Conservation (phyloP, 257 asterid genomes). For the Echites panduratus region DNA sequence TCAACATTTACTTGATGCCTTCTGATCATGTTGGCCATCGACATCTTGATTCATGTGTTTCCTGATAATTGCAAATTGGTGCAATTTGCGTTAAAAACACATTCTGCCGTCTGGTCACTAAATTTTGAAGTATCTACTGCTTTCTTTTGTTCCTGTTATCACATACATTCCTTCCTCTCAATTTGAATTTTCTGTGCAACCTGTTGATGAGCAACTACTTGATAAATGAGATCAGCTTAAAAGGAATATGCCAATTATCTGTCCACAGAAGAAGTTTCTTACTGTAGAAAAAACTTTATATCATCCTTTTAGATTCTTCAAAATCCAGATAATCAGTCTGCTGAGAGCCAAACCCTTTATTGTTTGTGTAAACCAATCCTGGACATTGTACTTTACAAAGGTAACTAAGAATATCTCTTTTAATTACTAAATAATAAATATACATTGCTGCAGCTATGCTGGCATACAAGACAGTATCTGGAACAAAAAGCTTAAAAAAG, state of each 20-base stretch:
- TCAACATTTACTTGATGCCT: background rate
- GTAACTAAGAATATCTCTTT: background rate
- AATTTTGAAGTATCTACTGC: background rate
- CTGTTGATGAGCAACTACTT: background rate
- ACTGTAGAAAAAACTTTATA: background rate
- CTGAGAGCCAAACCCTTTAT: background rate
- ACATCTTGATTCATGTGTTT: background rate
- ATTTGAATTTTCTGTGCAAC: background rate
- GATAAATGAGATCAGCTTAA: background rate
- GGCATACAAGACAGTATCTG: conserved; percentile 75
- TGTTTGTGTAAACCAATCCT: background rate
- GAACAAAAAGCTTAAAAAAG: conserved; percentile 60
- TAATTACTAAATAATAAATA: background rate
- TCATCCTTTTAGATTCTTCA: background rate
- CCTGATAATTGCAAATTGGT: background rate
- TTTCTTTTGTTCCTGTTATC: background rate
- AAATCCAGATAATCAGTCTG: background rate
- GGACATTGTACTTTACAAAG: background rate
- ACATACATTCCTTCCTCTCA: background rate
- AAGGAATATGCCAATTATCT: background rate
- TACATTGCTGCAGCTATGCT: conserved; percentile 58
- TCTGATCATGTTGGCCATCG: background rate
- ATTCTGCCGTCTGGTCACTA: background rate
- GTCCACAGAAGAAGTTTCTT: background rate
- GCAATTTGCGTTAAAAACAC: background rate